These are phyloP conservation scores for Pleurostoma richardsiae DNA, from an alignment of 2,329 filamentous ascomycete species.

Conservation along the genomic window DNA sequence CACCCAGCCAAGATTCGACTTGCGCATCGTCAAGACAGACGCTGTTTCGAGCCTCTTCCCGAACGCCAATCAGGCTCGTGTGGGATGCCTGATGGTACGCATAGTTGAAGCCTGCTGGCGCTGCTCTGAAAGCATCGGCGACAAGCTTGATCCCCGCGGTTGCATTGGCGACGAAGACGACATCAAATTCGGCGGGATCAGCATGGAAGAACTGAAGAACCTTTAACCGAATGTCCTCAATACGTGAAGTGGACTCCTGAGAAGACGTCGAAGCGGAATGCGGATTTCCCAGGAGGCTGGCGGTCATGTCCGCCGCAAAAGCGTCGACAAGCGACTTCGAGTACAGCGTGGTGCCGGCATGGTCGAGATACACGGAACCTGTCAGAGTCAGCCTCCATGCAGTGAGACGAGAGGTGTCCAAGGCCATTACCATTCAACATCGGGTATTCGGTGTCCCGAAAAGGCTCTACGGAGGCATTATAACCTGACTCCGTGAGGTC, in stretches of 20 bases:
- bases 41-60: conserved; percentile 63
- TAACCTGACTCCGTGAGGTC: conserved; percentile 32
- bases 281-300: conserved; percentile 81
- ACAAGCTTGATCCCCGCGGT: conserved; percentile 84
- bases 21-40: conserved; percentile 62
- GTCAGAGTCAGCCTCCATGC: not conserved
- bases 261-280: conserved; percentile 83
- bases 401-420: too few species aligned
- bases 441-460: conserved; percentile 60
- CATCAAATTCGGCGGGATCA: conserved; percentile 73
- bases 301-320: conserved; percentile 74
- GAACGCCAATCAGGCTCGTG: conserved; percentile 78
- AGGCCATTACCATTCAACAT: conserved; percentile 57
- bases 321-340: conserved; percentile 74
- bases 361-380: conserved; percentile 82
- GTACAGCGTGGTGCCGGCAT: conserved; percentile 87
- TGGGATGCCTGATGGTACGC: conserved; percentile 80
- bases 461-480: conserved; percentile 51
- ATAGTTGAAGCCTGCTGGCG: conserved; percentile 70
- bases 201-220: conserved; percentile 76
- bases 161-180: conserved; percentile 85
- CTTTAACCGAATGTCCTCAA: conserved; percentile 71
- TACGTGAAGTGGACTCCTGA: conserved; percentile 65
- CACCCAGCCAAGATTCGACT: conserved; percentile 61
- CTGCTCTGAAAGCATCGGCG: conserved; percentile 67